Percentiles rank a stretch among this genome's conserved stretches.
Evolutionary conservation across 768 basidiomycete species (phyloP).

Genomic region (Gymnopilus dilepis): DNA sequence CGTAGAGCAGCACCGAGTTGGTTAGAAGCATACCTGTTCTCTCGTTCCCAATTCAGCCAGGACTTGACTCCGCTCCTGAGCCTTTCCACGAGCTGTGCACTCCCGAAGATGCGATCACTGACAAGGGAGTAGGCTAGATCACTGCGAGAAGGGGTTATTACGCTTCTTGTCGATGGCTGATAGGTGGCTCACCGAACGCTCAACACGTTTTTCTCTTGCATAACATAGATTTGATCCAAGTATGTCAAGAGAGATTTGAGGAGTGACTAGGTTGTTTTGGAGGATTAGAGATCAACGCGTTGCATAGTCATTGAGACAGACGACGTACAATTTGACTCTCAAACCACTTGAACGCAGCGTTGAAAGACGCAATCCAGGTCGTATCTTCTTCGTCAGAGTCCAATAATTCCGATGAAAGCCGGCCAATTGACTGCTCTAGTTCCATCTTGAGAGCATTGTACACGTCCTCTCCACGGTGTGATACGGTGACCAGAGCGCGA

Average conservation of each 20-base stretch:
- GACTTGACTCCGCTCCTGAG: slow-evolving; percentile 50
- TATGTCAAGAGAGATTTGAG: slow-evolving; percentile 70
- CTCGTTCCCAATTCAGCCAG: slow-evolving; percentile 64
- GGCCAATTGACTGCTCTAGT: slow-evolving; percentile 57
- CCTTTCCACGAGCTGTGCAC: slow-evolving; percentile 45
- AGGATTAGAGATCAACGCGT: background rate
- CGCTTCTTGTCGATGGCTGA: background rate
- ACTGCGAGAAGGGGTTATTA: slow-evolving; percentile 38
- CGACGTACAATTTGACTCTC: slow-evolving; percentile 65
- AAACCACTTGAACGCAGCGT: slow-evolving; percentile 64
- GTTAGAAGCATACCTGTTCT: slow-evolving; percentile 36
- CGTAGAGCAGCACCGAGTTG: background rate
- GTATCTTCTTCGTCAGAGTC: slow-evolving; percentile 38
- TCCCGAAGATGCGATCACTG: slow-evolving; percentile 52
- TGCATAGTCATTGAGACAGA: background rate
- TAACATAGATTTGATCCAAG: slow-evolving; percentile 71
- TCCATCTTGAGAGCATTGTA: slow-evolving; percentile 64
- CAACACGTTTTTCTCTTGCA: slow-evolving; percentile 38
- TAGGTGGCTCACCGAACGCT: slow-evolving; percentile 50
- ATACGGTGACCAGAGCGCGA: slow-evolving; percentile 56
- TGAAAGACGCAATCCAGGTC: slow-evolving; percentile 65
- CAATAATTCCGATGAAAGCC: slow-evolving; percentile 45
- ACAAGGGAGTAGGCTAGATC: slow-evolving; percentile 65
- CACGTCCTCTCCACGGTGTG: slow-evolving; percentile 58
- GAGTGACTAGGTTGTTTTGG: slow-evolving; percentile 46